phyloP scores from a whole-genome alignment of 768 basidiomycete genomes.

The Xanthoconium stramineum region DNA sequence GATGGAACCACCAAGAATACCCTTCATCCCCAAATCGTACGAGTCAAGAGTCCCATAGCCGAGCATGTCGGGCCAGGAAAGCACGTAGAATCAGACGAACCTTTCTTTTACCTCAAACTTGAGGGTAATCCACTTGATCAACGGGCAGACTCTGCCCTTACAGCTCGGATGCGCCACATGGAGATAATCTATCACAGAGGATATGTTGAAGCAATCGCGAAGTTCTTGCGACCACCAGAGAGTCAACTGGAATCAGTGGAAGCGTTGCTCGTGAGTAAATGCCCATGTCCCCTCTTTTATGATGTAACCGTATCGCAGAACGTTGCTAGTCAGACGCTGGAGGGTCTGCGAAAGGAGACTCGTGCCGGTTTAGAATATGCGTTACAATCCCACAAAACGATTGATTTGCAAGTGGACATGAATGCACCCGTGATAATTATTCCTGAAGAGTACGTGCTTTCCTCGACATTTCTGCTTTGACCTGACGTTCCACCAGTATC shows the following conservation, averaged over 20 bases:
- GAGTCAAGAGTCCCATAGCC: constrained; percentile 52
- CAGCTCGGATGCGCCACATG: constrained; percentile 89
- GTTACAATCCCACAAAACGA: constrained; percentile 88
- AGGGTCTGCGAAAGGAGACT: constrained; percentile 91
- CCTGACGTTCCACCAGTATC: constrained; percentile 48
- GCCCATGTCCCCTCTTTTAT: background rate
- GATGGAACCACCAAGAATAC: constrained; percentile 86
- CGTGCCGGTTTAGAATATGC: constrained; percentile 92
- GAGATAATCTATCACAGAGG: constrained; percentile 95
- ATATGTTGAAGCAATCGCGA: constrained; percentile 88
- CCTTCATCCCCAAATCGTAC: constrained; percentile 87
- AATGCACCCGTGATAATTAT: constrained; percentile 96
- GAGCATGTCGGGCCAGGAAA: constrained; percentile 35
- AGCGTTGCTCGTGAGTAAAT: constrained; percentile 70
- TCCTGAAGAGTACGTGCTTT: constrained; percentile 73
- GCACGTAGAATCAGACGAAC: constrained; percentile 36
- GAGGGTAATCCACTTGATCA: constrained; percentile 91
- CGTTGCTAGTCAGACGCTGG: constrained; percentile 89
- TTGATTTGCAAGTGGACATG: constrained; percentile 95
- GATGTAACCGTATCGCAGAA: constrained; percentile 44
- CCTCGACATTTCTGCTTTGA: constrained; percentile 12
- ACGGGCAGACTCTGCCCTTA: constrained; percentile 86
- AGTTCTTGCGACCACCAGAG: constrained; percentile 90
- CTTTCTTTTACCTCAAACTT: constrained; percentile 89
- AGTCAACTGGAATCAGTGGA: constrained; percentile 95